These are phyloP conservation scores for Crotalaria pallida DNA, from an alignment of 306 rosid genomes.

Conservation along the genomic window DNA sequence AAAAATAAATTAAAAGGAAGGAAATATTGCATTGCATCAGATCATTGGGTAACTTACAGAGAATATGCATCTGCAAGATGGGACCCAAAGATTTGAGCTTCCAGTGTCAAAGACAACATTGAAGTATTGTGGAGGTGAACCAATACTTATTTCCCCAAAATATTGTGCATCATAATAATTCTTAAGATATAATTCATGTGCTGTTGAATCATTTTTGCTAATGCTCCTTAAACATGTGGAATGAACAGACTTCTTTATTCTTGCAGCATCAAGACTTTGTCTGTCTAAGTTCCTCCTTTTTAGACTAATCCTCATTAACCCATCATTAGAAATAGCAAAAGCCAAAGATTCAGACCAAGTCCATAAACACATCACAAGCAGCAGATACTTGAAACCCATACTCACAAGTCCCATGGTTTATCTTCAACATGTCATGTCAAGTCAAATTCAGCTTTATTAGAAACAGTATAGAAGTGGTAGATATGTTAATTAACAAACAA, in stretches of 20 bases:
- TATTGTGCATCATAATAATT: constrained; percentile 63
- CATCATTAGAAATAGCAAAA: constrained; percentile 30
- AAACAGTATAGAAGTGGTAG: neutral
- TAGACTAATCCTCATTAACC: constrained; percentile 31
- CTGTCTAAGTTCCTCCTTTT: constrained; percentile 30
- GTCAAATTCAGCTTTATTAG: neutral
- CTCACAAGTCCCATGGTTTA: constrained; percentile 30
- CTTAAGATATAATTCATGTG: constrained; percentile 43
- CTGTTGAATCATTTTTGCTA: neutral
- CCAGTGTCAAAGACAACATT: constrained; percentile 77
- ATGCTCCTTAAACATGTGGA: neutral
- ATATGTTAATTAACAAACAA: neutral
- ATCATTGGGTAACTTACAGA: constrained; percentile 45
- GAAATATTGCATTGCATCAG: neutral
- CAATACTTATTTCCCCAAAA: constrained; percentile 73
- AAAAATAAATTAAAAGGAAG: neutral
- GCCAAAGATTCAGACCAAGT: constrained; percentile 35
- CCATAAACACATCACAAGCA: constrained; percentile 23
- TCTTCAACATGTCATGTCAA: constrained; percentile 15
- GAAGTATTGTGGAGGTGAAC: constrained; percentile 63
- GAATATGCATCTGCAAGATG: constrained; percentile 62
- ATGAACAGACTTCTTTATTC: constrained; percentile 18
- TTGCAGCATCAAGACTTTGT: constrained; percentile 27
- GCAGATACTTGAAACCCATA: constrained; percentile 24
- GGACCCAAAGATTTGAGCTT: constrained; percentile 77